Percentiles rank a stretch among this genome's conserved stretches.
These are phyloP conservation scores for Pseudocercospora eumusae DNA, from an alignment of 2,329 filamentous ascomycete species.

Conservation along the genomic window DNA sequence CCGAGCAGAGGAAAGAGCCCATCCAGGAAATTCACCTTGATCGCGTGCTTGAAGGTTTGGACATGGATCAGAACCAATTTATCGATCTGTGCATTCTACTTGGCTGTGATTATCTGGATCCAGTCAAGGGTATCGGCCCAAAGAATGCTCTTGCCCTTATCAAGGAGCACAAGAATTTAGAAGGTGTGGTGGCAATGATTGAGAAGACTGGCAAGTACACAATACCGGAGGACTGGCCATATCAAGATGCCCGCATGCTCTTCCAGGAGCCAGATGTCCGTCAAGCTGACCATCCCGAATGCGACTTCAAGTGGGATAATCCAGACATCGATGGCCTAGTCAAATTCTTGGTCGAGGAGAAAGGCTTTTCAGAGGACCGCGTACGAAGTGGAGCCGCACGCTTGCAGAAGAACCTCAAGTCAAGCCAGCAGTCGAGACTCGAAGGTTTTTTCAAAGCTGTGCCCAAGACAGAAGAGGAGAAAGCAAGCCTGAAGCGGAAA, in stretches of 20 bases:
- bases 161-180: constrained; percentile 83
- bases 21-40: constrained; percentile 93
- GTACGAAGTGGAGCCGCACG: constrained; percentile 77
- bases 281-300: constrained; percentile 76
- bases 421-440: constrained; percentile 82
- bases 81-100: constrained; percentile 97
- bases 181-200: constrained; percentile 81
- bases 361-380: constrained; percentile 94
- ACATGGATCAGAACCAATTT: constrained; percentile 88
- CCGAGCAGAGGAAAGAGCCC: constrained; percentile 94
- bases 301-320: constrained; percentile 97
- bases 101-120: constrained; percentile 96
- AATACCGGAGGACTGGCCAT: constrained; percentile 96
- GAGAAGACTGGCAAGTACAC: constrained; percentile 77
- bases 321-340: constrained; percentile 89
- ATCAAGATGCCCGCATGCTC: constrained; percentile 82
- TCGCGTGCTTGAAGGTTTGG: constrained; percentile 80
- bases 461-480: constrained; percentile 83
- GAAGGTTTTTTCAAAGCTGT: constrained; percentile 97
- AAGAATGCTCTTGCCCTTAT: constrained; percentile 91
- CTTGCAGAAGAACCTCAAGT: constrained; percentile 87
- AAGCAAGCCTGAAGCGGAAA: constrained; percentile 85
- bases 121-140: constrained; percentile 90
- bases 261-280: constrained; percentile 92
- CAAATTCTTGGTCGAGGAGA: constrained; percentile 86